phyloP scores from a whole-genome alignment of 1,139 yeast genomes.

The Barnettozyma hawaiiensis region DNA sequence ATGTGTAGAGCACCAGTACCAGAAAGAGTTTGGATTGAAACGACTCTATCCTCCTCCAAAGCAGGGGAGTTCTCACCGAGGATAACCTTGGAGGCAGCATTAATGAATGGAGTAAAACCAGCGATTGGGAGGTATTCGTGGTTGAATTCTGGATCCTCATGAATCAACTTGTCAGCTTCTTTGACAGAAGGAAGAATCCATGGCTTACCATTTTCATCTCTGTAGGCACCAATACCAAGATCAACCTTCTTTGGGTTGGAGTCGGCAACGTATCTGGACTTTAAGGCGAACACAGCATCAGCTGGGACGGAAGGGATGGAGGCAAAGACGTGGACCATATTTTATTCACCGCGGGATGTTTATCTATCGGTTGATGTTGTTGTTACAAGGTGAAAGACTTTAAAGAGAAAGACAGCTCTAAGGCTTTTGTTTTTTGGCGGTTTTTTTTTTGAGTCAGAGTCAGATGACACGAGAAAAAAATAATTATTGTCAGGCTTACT shows the following conservation, averaged over 20 bases:
- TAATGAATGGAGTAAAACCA: slow-evolving; percentile 67
- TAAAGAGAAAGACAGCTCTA: neutral
- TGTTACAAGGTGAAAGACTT: neutral
- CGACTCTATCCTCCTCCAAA: slow-evolving; percentile 47
- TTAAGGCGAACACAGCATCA: slow-evolving; percentile 79
- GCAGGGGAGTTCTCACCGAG: slow-evolving; percentile 63
- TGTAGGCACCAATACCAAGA: slow-evolving; percentile 93
- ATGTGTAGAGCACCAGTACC: slow-evolving; percentile 96
- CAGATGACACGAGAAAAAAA: too few species aligned
- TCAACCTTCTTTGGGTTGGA: slow-evolving; percentile 61
- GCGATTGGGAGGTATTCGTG: slow-evolving; percentile 88
- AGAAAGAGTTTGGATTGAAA: slow-evolving; percentile 80
- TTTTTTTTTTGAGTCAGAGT: too few species aligned
- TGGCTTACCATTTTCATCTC: slow-evolving; percentile 89
- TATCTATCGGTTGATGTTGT: neutral
- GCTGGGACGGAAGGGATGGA: slow-evolving; percentile 60
- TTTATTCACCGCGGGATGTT: slow-evolving; percentile 2
- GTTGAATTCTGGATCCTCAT: slow-evolving; percentile 58
- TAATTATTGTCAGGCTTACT: too few species aligned
- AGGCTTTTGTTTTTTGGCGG: too few species aligned
- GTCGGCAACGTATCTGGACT: slow-evolving; percentile 67
- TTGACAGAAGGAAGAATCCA: slow-evolving; percentile 88
- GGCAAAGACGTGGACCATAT: slow-evolving; percentile 23
- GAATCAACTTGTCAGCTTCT: slow-evolving; percentile 56
- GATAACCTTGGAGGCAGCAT: slow-evolving; percentile 73